Evolutionary conservation across 345 rosid species (phyloP), one percentile per base, ranked within the genome.

Genomic region (Trapa incisa): DNA sequence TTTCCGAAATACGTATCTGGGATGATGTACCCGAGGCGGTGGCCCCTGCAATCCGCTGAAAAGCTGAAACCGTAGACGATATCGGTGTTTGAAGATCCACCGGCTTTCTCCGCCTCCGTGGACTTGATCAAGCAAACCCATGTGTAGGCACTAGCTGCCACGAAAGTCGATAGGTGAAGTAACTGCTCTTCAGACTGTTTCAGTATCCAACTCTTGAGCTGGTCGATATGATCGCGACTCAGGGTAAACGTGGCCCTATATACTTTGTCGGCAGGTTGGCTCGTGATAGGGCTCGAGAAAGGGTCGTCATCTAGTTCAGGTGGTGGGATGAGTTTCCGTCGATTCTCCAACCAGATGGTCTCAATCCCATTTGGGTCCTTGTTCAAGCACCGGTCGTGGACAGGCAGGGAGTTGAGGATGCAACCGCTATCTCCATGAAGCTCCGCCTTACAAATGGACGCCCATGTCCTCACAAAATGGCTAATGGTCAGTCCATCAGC

Each of bases 391-490:
- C 72, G 71, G 15, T 76, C 74, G 14, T 4, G 64, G 57, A 32
- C 53, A 0, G 81, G 81, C 11, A 29, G 48, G 3, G 68, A 3
- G 29, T 22, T 22, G 29, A 22, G 29, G 29, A 22, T 22, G 29
- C 29, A 22, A 22, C 29, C 29, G 29, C 29, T 22, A 50, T 64
- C 72, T 9, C 65, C 76, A 13, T 22, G 36, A 0, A 67, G 66
- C 37, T 33, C 63, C 3, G 63, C 15, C 29, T 60, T 71, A 32
- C 67, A 52, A 48, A 71, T 9, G 1, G 73, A 65, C 0, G 76
- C 77, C 88, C 88, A 84, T 1, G 72, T 73, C 57, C 73, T 82
- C 73, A 82, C 65, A 78, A 84, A 84, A 61, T 75, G 77, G 47
- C 22, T 68, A 64, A 82, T 43, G 0, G 80, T 48, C 65, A 56